Percentiles rank a stretch among this genome's conserved stretches.
phyloP scores from a whole-genome alignment of 441 rosid species.

The Metrosideros polymorpha region DNA sequence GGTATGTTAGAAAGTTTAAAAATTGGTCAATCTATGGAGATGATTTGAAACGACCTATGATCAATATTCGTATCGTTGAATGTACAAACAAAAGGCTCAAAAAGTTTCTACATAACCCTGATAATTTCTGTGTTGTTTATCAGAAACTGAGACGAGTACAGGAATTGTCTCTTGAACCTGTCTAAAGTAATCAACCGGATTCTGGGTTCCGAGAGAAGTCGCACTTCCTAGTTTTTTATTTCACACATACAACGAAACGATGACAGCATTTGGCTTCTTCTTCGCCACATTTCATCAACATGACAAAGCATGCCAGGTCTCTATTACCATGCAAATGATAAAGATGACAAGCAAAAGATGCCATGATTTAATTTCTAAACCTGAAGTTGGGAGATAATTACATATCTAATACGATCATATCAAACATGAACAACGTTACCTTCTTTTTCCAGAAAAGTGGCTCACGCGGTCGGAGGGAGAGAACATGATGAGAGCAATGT shows the following conservation, averaged over 20 bases:
- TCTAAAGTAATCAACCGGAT: background rate
- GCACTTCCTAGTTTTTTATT: background rate
- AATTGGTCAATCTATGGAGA: background rate
- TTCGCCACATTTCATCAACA: background rate
- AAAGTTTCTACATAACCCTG: background rate
- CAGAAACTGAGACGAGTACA: background rate
- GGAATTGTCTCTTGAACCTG: background rate
- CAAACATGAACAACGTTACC: slow-evolving; percentile 13
- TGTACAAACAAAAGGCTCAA: background rate
- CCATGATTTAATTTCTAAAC: background rate
- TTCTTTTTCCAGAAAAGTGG: slow-evolving; percentile 50
- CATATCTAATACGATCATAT: background rate
- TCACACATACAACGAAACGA: background rate
- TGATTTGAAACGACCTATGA: background rate
- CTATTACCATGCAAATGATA: background rate
- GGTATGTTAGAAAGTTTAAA: background rate
- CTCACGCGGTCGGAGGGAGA: slow-evolving; percentile 48
- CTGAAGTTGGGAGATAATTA: background rate
- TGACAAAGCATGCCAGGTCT: background rate
- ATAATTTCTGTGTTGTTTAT: background rate
- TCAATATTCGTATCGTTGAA: background rate
- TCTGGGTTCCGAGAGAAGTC: background rate
- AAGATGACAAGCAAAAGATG: background rate
- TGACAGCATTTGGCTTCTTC: background rate
- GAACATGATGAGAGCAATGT: slow-evolving; percentile 65